These are phyloP conservation scores for Aspergillus vadensis DNA, from an alignment of 2,329 filamentous ascomycete genomes.

Conservation along the genomic window DNA sequence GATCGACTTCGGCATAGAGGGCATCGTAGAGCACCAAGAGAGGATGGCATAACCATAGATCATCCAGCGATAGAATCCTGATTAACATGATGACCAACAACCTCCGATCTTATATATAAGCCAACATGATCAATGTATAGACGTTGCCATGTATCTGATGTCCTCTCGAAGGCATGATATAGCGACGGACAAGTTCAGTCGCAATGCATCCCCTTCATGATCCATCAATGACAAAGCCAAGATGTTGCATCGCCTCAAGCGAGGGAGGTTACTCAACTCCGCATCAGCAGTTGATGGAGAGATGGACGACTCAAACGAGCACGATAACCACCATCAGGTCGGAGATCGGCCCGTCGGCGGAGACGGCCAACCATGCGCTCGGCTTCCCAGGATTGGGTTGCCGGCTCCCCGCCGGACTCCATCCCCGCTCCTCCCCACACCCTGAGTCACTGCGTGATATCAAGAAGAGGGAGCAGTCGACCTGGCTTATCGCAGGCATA, in stretches of 20 bases:
- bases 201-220: background rate
- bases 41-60: too few relatives aligned
- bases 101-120: too few relatives aligned
- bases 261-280: background rate
- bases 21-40: too few relatives aligned
- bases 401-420: constrained; percentile 24
- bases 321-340: background rate
- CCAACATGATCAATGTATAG: too few relatives aligned
- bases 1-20: too few relatives aligned
- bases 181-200: background rate
- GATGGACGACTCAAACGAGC: background rate
- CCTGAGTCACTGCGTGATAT: constrained; percentile 2
- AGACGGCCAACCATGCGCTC: constrained; percentile 29
- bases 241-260: background rate
- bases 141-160: too few relatives aligned
- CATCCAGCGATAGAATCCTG: too few relatives aligned
- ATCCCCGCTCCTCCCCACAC: constrained; percentile 12
- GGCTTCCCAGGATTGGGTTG: constrained; percentile 33
- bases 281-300: background rate
- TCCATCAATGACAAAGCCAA: background rate
- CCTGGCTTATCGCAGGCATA: background rate
- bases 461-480: background rate
- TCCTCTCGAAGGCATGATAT: too few relatives aligned
- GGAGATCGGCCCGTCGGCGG: constrained; percentile 16
- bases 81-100: too few relatives aligned